Base-by-base conservation (phyloP, 768 basidiomycete species). In the Mycena maculata region DNA sequence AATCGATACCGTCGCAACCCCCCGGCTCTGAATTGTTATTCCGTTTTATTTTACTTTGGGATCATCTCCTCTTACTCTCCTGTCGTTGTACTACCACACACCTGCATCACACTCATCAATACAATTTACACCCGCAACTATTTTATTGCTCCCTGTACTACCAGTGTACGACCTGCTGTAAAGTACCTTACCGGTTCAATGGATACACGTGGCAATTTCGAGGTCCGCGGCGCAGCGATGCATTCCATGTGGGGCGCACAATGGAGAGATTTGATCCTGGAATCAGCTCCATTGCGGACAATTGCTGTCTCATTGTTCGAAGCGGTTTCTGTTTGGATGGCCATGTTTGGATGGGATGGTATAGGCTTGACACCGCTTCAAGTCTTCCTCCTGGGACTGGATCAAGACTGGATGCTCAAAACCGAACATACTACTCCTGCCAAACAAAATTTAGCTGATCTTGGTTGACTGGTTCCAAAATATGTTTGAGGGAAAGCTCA, bases 371-470 rank as follows among this genome's bases (percentile, higher is more conserved):
- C 48, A 45, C 20, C 45, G 57, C 44, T 38, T 59, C 31, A 47
- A 25, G 20, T 23, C 60, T 63, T 63, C 61, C 45, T 63, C 53
- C 61, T 55, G 53, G 44, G 55, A 59, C 56, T 76, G 72, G 53
- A 84, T 84, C 47, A 44, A 33, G 55, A 59, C 56, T 76, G 72
- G 53, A 84, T 84, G 83, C 78, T 83, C 71, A 75, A 77, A 65
- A 65, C 80, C 58, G 77, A 81, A 57, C 70, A 73, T 52, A 65
- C 77, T 10, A 60, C 74, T 9, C 76, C 78, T 47, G 39, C 64
- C 22, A 50, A 59, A 48, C 60, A 39, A 58, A 67, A 75, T 52
- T 74, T 92, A 62, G 87, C 89, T 53, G 88, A 90, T 75, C 84
- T 92, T 55, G 90, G 88, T 80, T 10, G 20, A 13, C n/a, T n/a